A percentile compares a stretch with the other conserved stretches of the same genome.
Evolutionary conservation across 2,329 filamentous ascomycete genomes (phyloP).

Genomic region (Aureobasidium sp.): DNA sequence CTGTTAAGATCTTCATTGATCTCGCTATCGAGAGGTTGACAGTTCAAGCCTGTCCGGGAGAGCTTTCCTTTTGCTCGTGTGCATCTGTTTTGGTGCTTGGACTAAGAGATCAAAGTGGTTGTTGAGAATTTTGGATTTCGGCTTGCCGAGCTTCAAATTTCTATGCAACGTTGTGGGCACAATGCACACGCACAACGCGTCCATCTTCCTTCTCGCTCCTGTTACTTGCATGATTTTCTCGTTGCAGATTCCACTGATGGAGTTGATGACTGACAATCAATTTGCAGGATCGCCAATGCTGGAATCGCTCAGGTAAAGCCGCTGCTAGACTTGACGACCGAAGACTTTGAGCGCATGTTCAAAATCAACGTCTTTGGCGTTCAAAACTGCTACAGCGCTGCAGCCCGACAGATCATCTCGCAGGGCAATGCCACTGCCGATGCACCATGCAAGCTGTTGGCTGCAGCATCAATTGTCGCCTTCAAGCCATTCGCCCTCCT

Average conservation of each 20-base stretch:
- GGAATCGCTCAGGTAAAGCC: slow-evolving; percentile 52
- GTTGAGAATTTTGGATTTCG: background rate
- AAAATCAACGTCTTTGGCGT: slow-evolving; percentile 58
- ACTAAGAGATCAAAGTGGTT: too few species aligned
- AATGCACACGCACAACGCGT: background rate
- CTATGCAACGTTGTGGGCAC: background rate
- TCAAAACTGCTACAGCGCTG: slow-evolving; percentile 56
- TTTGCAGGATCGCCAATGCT: slow-evolving; percentile 49
- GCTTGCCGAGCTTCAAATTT: background rate
- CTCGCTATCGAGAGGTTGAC: slow-evolving; percentile 13
- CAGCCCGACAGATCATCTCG: slow-evolving; percentile 56
- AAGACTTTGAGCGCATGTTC: slow-evolving; percentile 53
- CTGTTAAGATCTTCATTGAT: slow-evolving; percentile 6
- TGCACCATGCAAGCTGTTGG: slow-evolving; percentile 40
- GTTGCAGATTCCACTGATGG: background rate
- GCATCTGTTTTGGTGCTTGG: background rate
- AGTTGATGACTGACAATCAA: background rate
- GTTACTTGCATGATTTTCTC: background rate
- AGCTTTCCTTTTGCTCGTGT: background rate
- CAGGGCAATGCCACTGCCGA: slow-evolving; percentile 43
- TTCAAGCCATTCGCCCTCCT: slow-evolving; percentile 53
- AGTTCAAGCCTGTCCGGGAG: slow-evolving; percentile 14
- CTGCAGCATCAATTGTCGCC: slow-evolving; percentile 43
- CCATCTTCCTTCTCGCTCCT: background rate
- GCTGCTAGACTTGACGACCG: slow-evolving; percentile 48